Percentiles rank a stretch among this genome's conserved stretches.
Evolutionary conservation across 2,329 filamentous ascomycete species (phyloP).

Genomic region (Incumbomyces lentus): DNA sequence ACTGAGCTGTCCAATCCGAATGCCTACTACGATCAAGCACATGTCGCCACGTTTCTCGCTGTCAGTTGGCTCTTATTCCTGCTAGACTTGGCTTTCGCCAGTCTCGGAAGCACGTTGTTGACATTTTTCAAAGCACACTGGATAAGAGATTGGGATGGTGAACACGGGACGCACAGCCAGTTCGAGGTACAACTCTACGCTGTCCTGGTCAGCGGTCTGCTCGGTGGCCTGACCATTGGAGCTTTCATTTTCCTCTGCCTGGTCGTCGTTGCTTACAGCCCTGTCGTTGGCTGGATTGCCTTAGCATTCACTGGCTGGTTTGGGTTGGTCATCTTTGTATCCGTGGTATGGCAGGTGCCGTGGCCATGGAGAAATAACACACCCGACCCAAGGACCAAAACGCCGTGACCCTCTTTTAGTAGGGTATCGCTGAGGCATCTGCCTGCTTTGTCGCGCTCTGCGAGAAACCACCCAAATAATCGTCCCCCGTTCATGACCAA

Average conservation of each 20-base stretch:
- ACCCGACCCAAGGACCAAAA: conserved; percentile 7
- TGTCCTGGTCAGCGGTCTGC: conserved; percentile 13
- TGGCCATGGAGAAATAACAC: conserved; percentile 17
- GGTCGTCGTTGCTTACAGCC: conserved; percentile 20
- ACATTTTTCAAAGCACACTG: conserved; percentile 21
- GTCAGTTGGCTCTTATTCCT: conserved; percentile 22
- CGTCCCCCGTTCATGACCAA: too few relatives aligned
- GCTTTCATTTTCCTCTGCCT: conserved; percentile 20
- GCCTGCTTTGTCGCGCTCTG: too few relatives aligned
- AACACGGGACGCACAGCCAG: conserved; percentile 15
- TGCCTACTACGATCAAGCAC: conserved; percentile 9
- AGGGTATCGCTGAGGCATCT: too few relatives aligned
- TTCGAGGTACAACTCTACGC: conserved; percentile 19
- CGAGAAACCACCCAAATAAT: too few relatives aligned
- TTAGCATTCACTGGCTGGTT: conserved; percentile 19
- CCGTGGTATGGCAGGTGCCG: conserved; percentile 15
- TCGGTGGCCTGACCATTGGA: conserved; percentile 17
- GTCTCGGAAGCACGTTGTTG: conserved; percentile 18
- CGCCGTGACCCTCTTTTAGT: neutral
- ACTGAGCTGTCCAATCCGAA: conserved; percentile 7
- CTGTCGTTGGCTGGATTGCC: conserved; percentile 19
- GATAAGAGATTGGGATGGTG: conserved; percentile 20
- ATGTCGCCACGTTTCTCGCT: conserved; percentile 17
- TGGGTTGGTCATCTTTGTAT: conserved; percentile 16
- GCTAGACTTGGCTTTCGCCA: conserved; percentile 19